A percentile compares a stretch with the other conserved stretches of the same genome.
phyloP scores from a whole-genome alignment of 2,329 filamentous ascomycete genomes.

The Paramyrothecium sp. region DNA sequence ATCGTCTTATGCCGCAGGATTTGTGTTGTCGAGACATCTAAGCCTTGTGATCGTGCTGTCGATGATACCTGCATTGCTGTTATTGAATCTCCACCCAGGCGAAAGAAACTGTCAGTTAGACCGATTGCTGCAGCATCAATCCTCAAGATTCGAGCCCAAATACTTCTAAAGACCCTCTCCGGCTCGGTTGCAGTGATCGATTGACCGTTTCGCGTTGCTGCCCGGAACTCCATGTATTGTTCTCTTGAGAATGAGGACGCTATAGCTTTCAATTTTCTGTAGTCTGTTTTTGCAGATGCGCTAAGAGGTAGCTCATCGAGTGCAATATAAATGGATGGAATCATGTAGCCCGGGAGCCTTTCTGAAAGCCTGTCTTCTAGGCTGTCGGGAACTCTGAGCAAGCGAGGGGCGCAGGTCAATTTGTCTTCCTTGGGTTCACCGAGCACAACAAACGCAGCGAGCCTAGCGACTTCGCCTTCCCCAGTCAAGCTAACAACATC shows the following conservation, averaged over 20 bases:
- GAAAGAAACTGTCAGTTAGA: conserved; percentile 45
- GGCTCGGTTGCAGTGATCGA: no score
- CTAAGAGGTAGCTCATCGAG: no score
- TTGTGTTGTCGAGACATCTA: conserved; percentile 4
- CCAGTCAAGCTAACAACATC: conserved; percentile 5
- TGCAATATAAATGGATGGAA: no score
- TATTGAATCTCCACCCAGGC: conserved; percentile 47
- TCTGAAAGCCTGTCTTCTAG: no score
- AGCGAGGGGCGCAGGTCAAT: no score
- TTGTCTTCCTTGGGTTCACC: no score
- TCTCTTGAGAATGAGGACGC: no score
- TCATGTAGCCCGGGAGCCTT: no score
- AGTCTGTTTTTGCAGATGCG: no score
- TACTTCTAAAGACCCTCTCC: no score
- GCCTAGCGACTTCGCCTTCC: neutral
- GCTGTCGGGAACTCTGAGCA: no score
- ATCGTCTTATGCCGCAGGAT: conserved; percentile 6
- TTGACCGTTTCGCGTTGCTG: neutral
- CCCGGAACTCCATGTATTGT: neutral
- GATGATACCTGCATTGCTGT: conserved; percentile 6
- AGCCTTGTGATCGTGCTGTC: conserved; percentile 1
- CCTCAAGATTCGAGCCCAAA: conserved; percentile 35
- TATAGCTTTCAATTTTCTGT: no score
- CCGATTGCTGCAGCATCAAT: conserved; percentile 30
- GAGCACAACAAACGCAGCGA: conserved; percentile 5